A percentile compares a stretch with the other conserved stretches of the same genome.
Evolutionary conservation across 306 rosid genomes (phyloP).

Genomic region (Alnus glutinosa): DNA sequence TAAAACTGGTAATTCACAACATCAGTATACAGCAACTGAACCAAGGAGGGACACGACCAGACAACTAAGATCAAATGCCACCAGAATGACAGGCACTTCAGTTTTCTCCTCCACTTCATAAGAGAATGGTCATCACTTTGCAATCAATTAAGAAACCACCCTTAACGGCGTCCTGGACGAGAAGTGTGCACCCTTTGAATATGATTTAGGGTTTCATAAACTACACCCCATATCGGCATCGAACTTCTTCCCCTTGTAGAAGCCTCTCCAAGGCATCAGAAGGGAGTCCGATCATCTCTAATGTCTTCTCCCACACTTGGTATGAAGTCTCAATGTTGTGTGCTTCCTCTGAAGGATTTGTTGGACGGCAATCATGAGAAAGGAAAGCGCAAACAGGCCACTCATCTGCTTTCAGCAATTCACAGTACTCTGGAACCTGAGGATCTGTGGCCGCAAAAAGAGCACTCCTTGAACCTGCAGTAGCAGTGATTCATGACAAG

Average conservation of each 20-base stretch:
- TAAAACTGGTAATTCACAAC: not conserved
- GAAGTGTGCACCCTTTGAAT: not conserved
- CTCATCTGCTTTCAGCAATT: constrained; percentile 75
- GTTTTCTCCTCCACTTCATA: not conserved
- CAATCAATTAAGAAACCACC: constrained; percentile 18
- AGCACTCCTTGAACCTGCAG: constrained; percentile 88
- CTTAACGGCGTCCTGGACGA: constrained; percentile 18
- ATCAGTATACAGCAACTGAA: not conserved
- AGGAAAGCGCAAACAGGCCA: constrained; percentile 92
- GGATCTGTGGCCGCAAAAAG: constrained; percentile 97
- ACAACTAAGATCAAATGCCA: not conserved
- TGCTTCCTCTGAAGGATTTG: constrained; percentile 93
- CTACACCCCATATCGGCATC: constrained; percentile 60
- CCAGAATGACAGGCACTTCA: not conserved
- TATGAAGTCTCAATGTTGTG: constrained; percentile 59
- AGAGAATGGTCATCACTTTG: constrained; percentile 21
- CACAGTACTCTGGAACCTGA: constrained; percentile 86
- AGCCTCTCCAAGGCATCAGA: constrained; percentile 76
- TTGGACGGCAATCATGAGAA: constrained; percentile 84
- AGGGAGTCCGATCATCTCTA: constrained; percentile 84
- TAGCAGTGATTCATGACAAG: not conserved
- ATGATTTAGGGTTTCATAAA: constrained; percentile 16
- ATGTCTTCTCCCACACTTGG: constrained; percentile 87
- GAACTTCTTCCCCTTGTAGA: constrained; percentile 69
- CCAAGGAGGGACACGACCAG: not conserved